These are phyloP conservation scores for Agrocybe pediades DNA, from an alignment of 768 basidiomycete genomes.

Conservation along the genomic window DNA sequence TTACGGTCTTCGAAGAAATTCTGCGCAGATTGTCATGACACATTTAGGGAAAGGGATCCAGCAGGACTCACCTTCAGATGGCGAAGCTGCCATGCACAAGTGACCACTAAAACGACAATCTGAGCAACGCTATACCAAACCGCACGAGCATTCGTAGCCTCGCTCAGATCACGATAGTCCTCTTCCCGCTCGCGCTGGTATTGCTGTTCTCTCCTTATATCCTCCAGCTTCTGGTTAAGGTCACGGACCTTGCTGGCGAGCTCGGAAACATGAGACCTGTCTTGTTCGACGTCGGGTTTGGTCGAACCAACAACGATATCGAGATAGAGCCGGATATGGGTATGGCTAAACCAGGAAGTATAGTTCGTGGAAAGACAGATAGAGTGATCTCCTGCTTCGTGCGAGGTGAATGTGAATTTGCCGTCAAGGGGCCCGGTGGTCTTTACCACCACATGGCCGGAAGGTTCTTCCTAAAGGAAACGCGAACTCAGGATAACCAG, in stretches of 20 bases:
- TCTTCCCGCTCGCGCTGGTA: slow-evolving; percentile 97
- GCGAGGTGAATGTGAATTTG: slow-evolving; percentile 96
- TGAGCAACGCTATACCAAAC: slow-evolving; percentile 95
- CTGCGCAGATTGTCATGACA: slow-evolving; percentile 36
- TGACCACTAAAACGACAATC: slow-evolving; percentile 79
- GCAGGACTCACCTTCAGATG: slow-evolving; percentile 76
- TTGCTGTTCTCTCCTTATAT: slow-evolving; percentile 93
- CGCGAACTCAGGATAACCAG: slow-evolving; percentile 28
- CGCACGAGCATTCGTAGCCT: slow-evolving; percentile 86
- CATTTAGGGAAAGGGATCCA: not conserved
- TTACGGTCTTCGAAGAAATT: slow-evolving; percentile 89
- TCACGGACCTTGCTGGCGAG: slow-evolving; percentile 85
- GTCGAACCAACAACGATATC: slow-evolving; percentile 91
- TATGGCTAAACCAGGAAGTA: slow-evolving; percentile 82
- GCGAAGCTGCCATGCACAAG: slow-evolving; percentile 91
- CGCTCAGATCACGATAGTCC: slow-evolving; percentile 86
- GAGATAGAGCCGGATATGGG: slow-evolving; percentile 93
- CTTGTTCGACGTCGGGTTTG: slow-evolving; percentile 84
- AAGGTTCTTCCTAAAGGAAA: slow-evolving; percentile 82
- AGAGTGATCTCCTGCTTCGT: slow-evolving; percentile 94
- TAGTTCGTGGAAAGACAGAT: slow-evolving; percentile 96
- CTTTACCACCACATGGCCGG: slow-evolving; percentile 78
- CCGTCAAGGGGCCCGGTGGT: slow-evolving; percentile 91
- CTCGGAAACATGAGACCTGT: slow-evolving; percentile 82
- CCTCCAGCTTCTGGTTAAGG: slow-evolving; percentile 90